phyloP scores from a whole-genome alignment of 2,329 filamentous ascomycete genomes.

The Sporothrix sp. region DNA sequence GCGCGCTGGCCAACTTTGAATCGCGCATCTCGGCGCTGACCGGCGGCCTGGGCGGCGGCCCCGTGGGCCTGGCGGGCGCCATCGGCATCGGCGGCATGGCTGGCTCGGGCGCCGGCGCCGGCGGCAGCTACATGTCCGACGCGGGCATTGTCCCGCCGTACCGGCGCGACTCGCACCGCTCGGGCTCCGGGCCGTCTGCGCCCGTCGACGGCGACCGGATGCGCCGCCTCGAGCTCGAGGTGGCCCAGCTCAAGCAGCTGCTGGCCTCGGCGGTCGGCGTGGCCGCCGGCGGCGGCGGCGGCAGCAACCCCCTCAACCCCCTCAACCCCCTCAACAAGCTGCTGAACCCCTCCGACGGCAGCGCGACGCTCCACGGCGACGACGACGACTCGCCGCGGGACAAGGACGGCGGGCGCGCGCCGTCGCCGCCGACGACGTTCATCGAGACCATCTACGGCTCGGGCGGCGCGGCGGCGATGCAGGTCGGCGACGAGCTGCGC shows the following conservation, averaged over 20 bases:
- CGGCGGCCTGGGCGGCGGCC: slow-evolving; percentile 24
- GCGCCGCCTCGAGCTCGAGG: slow-evolving; percentile 48
- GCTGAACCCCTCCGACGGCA: slow-evolving; percentile 20
- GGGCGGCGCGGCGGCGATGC: slow-evolving; percentile 30
- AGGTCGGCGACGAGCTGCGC: slow-evolving; percentile 37
- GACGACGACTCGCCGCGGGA: slow-evolving; percentile 18
- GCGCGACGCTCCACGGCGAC: slow-evolving; percentile 18
- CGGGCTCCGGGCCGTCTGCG: slow-evolving; percentile 2
- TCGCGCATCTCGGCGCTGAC: slow-evolving; percentile 31
- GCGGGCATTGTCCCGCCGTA: slow-evolving; percentile 23
- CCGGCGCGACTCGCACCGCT: slow-evolving; percentile 27
- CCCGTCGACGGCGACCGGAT: slow-evolving; percentile 44
- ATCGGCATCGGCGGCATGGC: slow-evolving; percentile 23
- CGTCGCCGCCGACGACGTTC: slow-evolving; percentile 18
- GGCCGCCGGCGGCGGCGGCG: too few relatives aligned
- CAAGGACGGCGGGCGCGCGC: slow-evolving; percentile 17
- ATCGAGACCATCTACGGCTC: slow-evolving; percentile 24
- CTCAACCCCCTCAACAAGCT: neutral
- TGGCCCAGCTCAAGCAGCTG: slow-evolving; percentile 45
- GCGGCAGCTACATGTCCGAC: slow-evolving; percentile 16
- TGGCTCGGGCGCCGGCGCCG: slow-evolving; percentile 2
- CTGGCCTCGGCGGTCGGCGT: slow-evolving; percentile 23
- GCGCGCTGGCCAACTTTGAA: slow-evolving; percentile 36
- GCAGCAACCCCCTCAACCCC: neutral
- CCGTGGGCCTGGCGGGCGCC: slow-evolving; percentile 7